These are phyloP conservation scores for Leishmania lainsoni DNA, from an alignment of 208 protist genomes.

Conservation along the genomic window DNA sequence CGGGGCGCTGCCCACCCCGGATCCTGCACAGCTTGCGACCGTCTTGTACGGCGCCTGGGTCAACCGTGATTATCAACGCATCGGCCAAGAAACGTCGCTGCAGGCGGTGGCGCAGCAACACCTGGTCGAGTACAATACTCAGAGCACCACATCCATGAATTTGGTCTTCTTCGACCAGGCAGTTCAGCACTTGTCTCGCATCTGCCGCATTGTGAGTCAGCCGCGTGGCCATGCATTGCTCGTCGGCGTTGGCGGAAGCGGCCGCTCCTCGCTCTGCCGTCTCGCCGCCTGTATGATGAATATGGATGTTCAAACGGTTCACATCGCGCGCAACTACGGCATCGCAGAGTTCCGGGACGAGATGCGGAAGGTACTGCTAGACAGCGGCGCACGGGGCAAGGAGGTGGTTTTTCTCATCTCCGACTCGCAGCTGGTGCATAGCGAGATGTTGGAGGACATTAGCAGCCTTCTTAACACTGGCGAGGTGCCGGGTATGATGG, in stretches of 20 bases:
- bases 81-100: slow-evolving; percentile 29
- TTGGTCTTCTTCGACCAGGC: slow-evolving; percentile 98
- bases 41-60: slow-evolving; percentile 75
- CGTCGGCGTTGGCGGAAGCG: slow-evolving; percentile 96
- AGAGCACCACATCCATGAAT: slow-evolving; percentile 79
- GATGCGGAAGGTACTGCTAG: slow-evolving; percentile 87
- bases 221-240: slow-evolving; percentile 96
- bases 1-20: neutral
- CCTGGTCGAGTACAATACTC: slow-evolving; percentile 93
- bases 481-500: slow-evolving; percentile 96
- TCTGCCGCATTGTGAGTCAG: slow-evolving; percentile 96
- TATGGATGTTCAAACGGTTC: slow-evolving; percentile 89
- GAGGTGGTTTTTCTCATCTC: slow-evolving; percentile 94
- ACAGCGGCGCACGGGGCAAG: slow-evolving; percentile 79
- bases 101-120: slow-evolving; percentile 79
- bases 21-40: slow-evolving; percentile 28
- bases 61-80: slow-evolving; percentile 57
- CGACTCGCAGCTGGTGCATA: slow-evolving; percentile 94
- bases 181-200: slow-evolving; percentile 94
- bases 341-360: slow-evolving; percentile 95
- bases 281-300: slow-evolving; percentile 94
- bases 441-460: slow-evolving; percentile 96
- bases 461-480: slow-evolving; percentile 98
- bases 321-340: slow-evolving; percentile 91
- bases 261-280: slow-evolving; percentile 93